Base-by-base conservation (phyloP, 179 eudicot species). In the Beta macrorhiza region DNA sequence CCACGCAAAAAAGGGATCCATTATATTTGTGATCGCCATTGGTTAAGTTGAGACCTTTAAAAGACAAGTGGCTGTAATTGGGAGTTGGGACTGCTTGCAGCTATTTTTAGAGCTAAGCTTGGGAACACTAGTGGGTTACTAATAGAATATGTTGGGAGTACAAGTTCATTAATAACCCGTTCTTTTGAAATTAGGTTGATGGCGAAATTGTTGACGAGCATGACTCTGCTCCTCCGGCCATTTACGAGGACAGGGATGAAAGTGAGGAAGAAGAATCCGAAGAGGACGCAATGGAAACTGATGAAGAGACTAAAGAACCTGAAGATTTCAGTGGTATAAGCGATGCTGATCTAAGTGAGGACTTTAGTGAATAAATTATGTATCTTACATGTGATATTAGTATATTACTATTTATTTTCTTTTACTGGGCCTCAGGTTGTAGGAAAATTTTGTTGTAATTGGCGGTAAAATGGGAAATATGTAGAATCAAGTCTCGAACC, bases 281-380 rank as follows among this genome's bases (percentile, higher is more conserved):
- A 76, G 97, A 85, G 69, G 95, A 88, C 45, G 90, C 86, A 7
- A 94, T 91, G 98, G 97, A 94, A 16, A 90, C 91, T 45, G 92
- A 91, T 78, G 83, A 88, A 83, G 94, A 87, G 52, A 81, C 76
- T 7, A 74, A 84, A 75, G 88, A 90, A 80, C 85, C 82, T 3
- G 87, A 83, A 80, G 87, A 86, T 10, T 77, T 84, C 67, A 84
- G 87, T 55, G 92, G 85, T 58, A 63, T 89, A 53, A 90, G 97
- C 67, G 95, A 92, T 80, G 74, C 79, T 57, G 91, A 85, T 74
- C 86, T 76, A 64, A 78, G 86, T 80, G 89, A 88, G 20, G 89
- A 67, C 72, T 67, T 85, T 19, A 83, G 83, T 61, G 90, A 88
- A 25, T 86, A 71, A 82, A 47, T 14, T 29, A 25, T 62, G 49